These are phyloP conservation scores for Septoria petroselini DNA, from an alignment of 2,329 filamentous ascomycete genomes.

Conservation along the genomic window DNA sequence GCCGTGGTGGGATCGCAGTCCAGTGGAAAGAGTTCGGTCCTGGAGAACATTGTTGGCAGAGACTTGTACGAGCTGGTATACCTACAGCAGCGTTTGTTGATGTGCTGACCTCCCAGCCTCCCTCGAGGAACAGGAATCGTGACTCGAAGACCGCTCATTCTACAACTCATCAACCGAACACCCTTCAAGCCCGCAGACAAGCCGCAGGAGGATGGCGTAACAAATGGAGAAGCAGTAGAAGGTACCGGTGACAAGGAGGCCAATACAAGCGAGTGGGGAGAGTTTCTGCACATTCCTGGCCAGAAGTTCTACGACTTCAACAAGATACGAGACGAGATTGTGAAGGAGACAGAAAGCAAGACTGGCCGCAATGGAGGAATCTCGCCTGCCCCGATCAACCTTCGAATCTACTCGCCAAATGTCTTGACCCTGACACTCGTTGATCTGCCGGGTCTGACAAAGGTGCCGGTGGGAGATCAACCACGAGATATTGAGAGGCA, in stretches of 20 bases:
- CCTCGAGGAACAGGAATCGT: slow-evolving; percentile 97
- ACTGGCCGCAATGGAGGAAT: slow-evolving; percentile 95
- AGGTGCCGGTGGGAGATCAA: slow-evolving; percentile 94
- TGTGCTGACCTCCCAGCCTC: slow-evolving; percentile 57
- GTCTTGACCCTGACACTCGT: slow-evolving; percentile 95
- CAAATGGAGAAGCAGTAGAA: slow-evolving; percentile 66
- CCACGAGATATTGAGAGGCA: slow-evolving; percentile 94
- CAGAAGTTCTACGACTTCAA: slow-evolving; percentile 98
- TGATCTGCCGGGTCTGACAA: slow-evolving; percentile 92
- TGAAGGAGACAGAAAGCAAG: slow-evolving; percentile 92
- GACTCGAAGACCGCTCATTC: slow-evolving; percentile 88
- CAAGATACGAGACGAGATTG: slow-evolving; percentile 97
- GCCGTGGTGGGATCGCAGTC: slow-evolving; percentile 98
- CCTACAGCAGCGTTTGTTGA: background rate
- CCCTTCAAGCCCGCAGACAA: slow-evolving; percentile 50
- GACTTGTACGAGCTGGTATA: slow-evolving; percentile 75
- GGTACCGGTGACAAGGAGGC: slow-evolving; percentile 76
- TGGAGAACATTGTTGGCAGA: slow-evolving; percentile 97
- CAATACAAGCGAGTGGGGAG: slow-evolving; percentile 95
- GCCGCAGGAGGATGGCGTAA: slow-evolving; percentile 67
- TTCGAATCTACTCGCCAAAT: slow-evolving; percentile 97
- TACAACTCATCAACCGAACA: slow-evolving; percentile 93
- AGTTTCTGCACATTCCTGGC: slow-evolving; percentile 95
- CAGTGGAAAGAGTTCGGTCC: slow-evolving; percentile 96
- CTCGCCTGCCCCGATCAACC: slow-evolving; percentile 92